Evolutionary conservation across 2,329 filamentous ascomycete genomes (phyloP).

Genomic region (Trichoderma sp.): DNA sequence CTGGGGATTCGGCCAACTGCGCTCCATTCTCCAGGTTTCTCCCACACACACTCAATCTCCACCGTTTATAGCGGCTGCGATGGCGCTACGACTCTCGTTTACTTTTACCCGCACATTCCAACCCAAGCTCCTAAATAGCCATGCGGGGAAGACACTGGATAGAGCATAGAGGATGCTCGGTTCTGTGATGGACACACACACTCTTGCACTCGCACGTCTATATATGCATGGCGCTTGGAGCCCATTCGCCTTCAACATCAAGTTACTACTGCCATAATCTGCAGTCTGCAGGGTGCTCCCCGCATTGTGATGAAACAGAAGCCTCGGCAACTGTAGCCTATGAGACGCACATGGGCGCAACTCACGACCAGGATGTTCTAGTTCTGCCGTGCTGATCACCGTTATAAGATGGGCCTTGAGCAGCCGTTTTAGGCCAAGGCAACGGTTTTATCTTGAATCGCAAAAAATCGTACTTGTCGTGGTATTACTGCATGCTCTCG

Average conservation of each 20-base stretch:
- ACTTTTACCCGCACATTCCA: constrained; percentile 4
- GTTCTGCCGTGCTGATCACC: constrained; percentile 4
- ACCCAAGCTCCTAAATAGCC: background rate
- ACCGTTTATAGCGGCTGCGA: background rate
- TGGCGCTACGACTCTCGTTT: background rate
- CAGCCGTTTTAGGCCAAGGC: background rate
- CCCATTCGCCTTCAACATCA: constrained; percentile 3
- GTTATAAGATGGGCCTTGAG: constrained; percentile 21
- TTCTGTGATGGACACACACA: background rate
- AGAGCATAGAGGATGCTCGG: background rate
- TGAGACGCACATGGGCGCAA: background rate
- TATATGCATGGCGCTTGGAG: background rate
- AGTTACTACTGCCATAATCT: background rate
- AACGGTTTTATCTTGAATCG: background rate
- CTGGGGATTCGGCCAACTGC: background rate
- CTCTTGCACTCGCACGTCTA: background rate
- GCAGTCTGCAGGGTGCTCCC: background rate
- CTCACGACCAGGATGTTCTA: constrained; percentile 8
- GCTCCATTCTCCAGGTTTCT: background rate
- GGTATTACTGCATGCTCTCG: background rate
- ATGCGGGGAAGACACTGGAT: constrained; percentile 4
- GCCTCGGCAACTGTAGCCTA: constrained; percentile 19
- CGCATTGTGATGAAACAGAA: constrained; percentile 15
- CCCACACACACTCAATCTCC: background rate
- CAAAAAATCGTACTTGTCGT: background rate